Base-by-base conservation (phyloP, 2,329 filamentous ascomycete genomes). In the Pyrenophora graminea region DNA sequence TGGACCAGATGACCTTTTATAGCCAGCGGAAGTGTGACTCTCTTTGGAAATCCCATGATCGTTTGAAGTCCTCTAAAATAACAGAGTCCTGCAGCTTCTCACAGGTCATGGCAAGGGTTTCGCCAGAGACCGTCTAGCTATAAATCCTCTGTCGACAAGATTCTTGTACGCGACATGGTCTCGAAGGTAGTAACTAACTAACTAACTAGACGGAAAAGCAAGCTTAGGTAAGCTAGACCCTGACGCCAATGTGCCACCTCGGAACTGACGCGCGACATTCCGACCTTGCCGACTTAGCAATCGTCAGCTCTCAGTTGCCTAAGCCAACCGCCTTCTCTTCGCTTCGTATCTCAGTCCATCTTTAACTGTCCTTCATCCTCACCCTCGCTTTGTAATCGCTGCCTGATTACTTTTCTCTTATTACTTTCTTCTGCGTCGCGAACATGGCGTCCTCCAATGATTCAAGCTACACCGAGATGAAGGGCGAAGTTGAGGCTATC, bases 401-500 rank as follows among this genome's bases (percentile, higher is more conserved):
- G 4, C 17, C 23, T 2, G 7, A 10, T 6, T 7, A 3, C 10
- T 12, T 8, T 12, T 6, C 13, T 21, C 18, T 53, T 39, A 30
- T 30, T 31, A 39, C 25, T 10, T 10, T 12, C 9, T 13, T 4
- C 13, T 25, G 23, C 13, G 37, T 37, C 33, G 32, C 48, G 43
- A 60, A 10, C 40, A 67, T 66, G 63, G 50, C 65, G 17, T 51
- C 58, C 21, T 32, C 61, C 39, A 46, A 56, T 30, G 40, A 48
- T 31, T 51, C 49, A 44, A 87, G 80, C 71, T 91, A 86, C 78
- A 82, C 86, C 71, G 82, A 82, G 56, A 92, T 92, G 87, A 58
- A 54, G 31, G 82, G 81, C 71, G 92, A 97, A 75, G 87, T 92
- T 40, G 87, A 90, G 65, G 83, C 92, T 19, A 88, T 97, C 63